Evolutionary conservation across 129 eudicot genomes (phyloP), one percentile per base, ranked within the genome.

Genomic region (Saposhnikovia divaricata): DNA sequence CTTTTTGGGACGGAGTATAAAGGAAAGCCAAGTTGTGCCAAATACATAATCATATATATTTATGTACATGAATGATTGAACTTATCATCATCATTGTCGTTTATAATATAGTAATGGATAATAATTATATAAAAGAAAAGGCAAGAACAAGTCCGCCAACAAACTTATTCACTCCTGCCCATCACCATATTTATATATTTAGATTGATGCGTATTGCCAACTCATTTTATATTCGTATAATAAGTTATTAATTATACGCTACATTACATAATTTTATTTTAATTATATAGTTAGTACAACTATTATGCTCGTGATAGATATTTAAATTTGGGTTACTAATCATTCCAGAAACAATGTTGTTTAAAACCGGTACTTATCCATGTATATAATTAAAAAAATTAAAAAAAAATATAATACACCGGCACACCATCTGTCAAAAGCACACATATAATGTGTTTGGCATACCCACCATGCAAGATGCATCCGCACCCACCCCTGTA

Each of bases 381-480:
- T 13, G 66, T 19, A 23, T 23, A 2, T 21, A 55, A 51, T 51
- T 51, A 18, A 0, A 46, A 46, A 31, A 31, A 31, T 31, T 31
- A 31, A 31, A 31, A 6, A 18, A 51, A 51, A 4, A 51, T 6
- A 19, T 2, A 59, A 59, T 9, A 23, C 55, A 28, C 48, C 77
- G 77, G 77, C 77, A 27, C 31, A 25, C 51, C 31, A 16, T 74
- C 34, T 23, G 77, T 74, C 48, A 42, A 44, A 25, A 74, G 31
- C 37, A 44, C 55, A 44, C 38, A 23, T 8, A 74, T n/a, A 44
- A 74, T 74, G 77, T 74, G 57, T 74, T 74, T 74, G 77, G 77
- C 77, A 44, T 74, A 74, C 77, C 77, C 68, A 59, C 68, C 68
- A 59, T 57, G 66, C 59, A 51, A 14, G 0, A 14, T 16, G 40